Evolutionary conservation across 176 grass and related monocot genomes (phyloP).

Genomic region (Pharus latifolius): DNA sequence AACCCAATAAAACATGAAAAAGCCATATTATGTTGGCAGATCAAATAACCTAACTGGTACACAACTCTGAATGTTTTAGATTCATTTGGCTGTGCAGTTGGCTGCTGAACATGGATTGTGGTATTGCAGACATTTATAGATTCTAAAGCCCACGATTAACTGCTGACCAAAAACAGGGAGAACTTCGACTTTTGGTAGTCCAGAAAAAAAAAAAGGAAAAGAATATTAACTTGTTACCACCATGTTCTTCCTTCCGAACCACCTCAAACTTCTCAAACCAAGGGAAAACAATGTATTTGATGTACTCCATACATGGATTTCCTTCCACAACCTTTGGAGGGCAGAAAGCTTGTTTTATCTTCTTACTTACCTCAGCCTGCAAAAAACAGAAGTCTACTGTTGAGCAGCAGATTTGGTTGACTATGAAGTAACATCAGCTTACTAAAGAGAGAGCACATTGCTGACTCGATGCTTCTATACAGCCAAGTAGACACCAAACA

Average conservation of each 20-base stretch:
- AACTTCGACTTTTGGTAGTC: neutral
- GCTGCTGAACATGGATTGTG: neutral
- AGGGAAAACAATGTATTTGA: slow-evolving; percentile 50
- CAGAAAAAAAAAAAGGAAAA: neutral
- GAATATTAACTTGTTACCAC: slow-evolving; percentile 44
- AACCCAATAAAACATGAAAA: neutral
- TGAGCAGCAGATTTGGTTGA: neutral
- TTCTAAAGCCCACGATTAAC: neutral
- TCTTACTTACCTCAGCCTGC: slow-evolving; percentile 21
- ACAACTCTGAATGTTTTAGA: too few relatives aligned
- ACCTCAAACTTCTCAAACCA: slow-evolving; percentile 60
- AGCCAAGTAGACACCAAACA: neutral
- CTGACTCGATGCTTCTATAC: neutral
- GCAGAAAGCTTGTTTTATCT: slow-evolving; percentile 47
- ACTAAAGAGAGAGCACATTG: neutral
- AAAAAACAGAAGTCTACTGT: neutral
- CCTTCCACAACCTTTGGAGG: slow-evolving; percentile 34
- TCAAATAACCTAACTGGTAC: too few relatives aligned
- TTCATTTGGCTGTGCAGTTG: neutral
- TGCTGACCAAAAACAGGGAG: neutral
- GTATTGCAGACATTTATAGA: neutral
- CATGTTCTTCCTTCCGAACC: slow-evolving; percentile 27
- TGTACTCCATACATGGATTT: slow-evolving; percentile 60
- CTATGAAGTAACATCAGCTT: neutral
- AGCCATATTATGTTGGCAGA: neutral